Base-by-base conservation (phyloP, 2,329 filamentous ascomycete genomes). In the Pyrenophora seminiperda region DNA sequence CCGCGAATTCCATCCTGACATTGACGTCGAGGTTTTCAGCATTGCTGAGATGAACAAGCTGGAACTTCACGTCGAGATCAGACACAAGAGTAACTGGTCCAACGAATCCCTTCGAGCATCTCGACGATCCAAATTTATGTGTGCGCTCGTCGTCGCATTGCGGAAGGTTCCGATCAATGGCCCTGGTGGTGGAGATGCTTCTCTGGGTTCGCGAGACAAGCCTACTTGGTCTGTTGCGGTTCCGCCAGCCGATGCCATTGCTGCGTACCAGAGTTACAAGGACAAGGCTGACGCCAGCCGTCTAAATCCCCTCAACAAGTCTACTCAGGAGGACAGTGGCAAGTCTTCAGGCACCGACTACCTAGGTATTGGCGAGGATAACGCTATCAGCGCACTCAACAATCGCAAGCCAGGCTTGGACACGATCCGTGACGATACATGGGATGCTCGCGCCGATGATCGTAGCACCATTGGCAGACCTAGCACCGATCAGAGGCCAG, bases 121-220 rank as follows among this genome's bases (percentile, higher is more conserved):
- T 5, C 86, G 92, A 43, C 86, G 93, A 53, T 95, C 89, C 71
- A 97, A 96, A 75, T 97, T 99, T 77, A 96, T 97, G 86, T 96
- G 92, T 68, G 94, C 94, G 0, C 79, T 99, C 50, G 87, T 94
- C 4, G 75, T 91, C 7, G 91, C 93, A 3, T 77, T 97, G 50
- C 89, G 91, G 75, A 91, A 88, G 76, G 82, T 99, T 14, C 93
- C 92, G 7, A 93, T 99, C 67, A 83, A 90, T 62, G 85, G 79
- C 15, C 93, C 93, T 47, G 91, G 88, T 32, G 91, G 88, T 51
- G 89, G 86, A 47, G 77, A 76, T 54, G 78, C 82, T 50, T 83
- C 82, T 32, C 82, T 89, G 5, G 84, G 80, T 24, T 80, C 79
- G 54, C 73, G 75, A 24, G 77, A 77, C n/a, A 94, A 95, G 73